Conservation (phyloP, 257 asterid genomes). For the Solanum stenotomum region DNA sequence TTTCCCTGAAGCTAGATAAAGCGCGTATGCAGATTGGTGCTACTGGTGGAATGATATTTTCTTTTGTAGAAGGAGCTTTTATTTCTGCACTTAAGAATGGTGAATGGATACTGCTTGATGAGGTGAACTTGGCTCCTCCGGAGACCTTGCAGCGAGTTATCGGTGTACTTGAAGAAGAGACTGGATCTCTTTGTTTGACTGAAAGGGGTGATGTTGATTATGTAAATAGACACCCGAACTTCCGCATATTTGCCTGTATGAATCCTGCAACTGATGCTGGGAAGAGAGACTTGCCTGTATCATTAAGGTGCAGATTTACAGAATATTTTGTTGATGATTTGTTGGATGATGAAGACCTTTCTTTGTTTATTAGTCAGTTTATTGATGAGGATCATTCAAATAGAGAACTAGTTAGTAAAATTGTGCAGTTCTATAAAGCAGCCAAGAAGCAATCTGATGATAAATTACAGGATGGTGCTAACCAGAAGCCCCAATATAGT, state of each 20-base stretch:
- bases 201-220: slow-evolving; percentile 87
- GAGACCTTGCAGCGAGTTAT: slow-evolving; percentile 88
- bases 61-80: slow-evolving; percentile 96
- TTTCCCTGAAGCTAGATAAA: slow-evolving; percentile 50
- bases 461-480: slow-evolving; percentile 96
- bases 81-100: slow-evolving; percentile 73
- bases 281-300: slow-evolving; percentile 71
- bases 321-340: slow-evolving; percentile 89
- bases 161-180: slow-evolving; percentile 86
- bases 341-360: slow-evolving; percentile 74
- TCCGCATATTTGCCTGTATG: slow-evolving; percentile 96
- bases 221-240: slow-evolving; percentile 51
- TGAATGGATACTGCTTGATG: slow-evolving; percentile 96
- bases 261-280: slow-evolving; percentile 99
- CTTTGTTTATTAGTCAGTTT: slow-evolving; percentile 54
- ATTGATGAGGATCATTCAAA: slow-evolving; percentile 38
- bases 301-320: slow-evolving; percentile 80
- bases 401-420: slow-evolving; percentile 21
- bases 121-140: slow-evolving; percentile 97
- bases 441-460: slow-evolving; percentile 74
- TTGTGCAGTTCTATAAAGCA: slow-evolving; percentile 63
- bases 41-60: slow-evolving; percentile 80
- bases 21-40: slow-evolving; percentile 59
- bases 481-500: slow-evolving; percentile 95
- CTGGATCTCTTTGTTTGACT: slow-evolving; percentile 82